phyloP scores from a whole-genome alignment of 129 eudicot species.

The Artemisia argyi region DNA sequence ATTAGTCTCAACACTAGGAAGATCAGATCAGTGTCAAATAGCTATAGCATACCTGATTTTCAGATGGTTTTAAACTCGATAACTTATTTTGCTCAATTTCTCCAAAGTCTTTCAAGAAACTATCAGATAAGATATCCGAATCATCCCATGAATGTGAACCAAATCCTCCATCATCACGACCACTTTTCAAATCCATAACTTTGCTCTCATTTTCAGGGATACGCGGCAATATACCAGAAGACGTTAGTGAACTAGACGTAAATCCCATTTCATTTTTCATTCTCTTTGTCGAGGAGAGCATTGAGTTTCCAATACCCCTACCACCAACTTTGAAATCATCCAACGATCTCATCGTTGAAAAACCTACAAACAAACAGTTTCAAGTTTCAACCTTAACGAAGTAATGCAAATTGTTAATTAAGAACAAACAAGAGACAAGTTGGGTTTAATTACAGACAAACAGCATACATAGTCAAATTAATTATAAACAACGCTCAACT shows the following conservation, averaged over 20 bases:
- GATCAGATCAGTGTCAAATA: neutral
- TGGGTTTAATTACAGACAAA: slow-evolving; percentile 15
- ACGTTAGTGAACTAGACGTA: slow-evolving; percentile 39
- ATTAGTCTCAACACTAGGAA: neutral
- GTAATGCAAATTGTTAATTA: neutral
- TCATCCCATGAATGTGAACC: slow-evolving; percentile 71
- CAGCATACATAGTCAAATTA: slow-evolving; percentile 18
- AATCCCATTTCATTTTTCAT: slow-evolving; percentile 45
- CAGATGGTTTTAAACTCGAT: slow-evolving; percentile 39
- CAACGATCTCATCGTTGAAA: slow-evolving; percentile 52
- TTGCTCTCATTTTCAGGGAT: slow-evolving; percentile 51
- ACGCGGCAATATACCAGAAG: slow-evolving; percentile 45
- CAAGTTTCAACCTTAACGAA: slow-evolving; percentile 5
- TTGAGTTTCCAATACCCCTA: slow-evolving; percentile 42
- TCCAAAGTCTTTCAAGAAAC: slow-evolving; percentile 51
- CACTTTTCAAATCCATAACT: slow-evolving; percentile 38
- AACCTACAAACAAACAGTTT: slow-evolving; percentile 47
- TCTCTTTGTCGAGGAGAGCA: slow-evolving; percentile 53
- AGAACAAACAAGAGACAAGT: slow-evolving; percentile 14
- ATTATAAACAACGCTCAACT: slow-evolving; percentile 25
- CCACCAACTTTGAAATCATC: slow-evolving; percentile 48
- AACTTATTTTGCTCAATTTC: slow-evolving; percentile 46
- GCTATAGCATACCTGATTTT: slow-evolving; percentile 53
- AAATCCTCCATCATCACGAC: slow-evolving; percentile 32
- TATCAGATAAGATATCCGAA: slow-evolving; percentile 62